Percentiles rank a stretch among this genome's conserved stretches.
These are phyloP conservation scores for Clarkia xantiana DNA, from an alignment of 345 rosid species.

Conservation along the genomic window DNA sequence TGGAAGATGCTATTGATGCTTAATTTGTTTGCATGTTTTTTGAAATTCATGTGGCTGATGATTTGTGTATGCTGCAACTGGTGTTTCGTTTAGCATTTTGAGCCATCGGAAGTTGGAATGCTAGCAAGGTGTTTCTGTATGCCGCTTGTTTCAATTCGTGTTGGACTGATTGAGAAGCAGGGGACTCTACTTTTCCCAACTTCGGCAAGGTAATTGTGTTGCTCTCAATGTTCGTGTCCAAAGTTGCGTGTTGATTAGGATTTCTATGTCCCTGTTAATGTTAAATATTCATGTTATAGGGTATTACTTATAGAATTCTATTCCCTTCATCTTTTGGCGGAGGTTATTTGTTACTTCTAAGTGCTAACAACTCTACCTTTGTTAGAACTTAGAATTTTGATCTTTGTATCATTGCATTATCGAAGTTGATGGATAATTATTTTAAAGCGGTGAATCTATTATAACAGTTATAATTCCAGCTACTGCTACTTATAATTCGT, in stretches of 20 bases:
- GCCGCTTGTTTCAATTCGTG: constrained; percentile 84
- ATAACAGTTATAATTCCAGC: too few relatives aligned
- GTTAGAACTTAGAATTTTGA: not conserved
- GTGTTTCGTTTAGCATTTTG: constrained; percentile 45
- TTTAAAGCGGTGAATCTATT: too few relatives aligned
- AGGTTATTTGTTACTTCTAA: too few relatives aligned
- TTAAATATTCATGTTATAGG: not conserved
- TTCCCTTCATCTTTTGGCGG: too few relatives aligned
- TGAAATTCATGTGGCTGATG: not conserved
- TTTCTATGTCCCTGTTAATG: not conserved
- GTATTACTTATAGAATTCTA: too few relatives aligned
- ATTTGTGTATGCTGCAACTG: not conserved
- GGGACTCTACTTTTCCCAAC: constrained; percentile 57
- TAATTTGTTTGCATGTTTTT: not conserved
- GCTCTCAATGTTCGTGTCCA: not conserved
- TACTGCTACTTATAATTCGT: too few relatives aligned
- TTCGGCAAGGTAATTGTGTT: constrained; percentile 44
- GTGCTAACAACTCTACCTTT: too few relatives aligned
- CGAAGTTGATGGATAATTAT: too few relatives aligned
- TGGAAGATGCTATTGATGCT: not conserved
- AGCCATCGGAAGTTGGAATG: constrained; percentile 86
- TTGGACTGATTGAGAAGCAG: constrained; percentile 66
- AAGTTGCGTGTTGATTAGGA: not conserved
- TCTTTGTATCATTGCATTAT: too few relatives aligned
- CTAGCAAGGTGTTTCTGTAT: constrained; percentile 88